phyloP scores from a whole-genome alignment of 805 yeast species.

The Spencermartinsiella europaea region DNA sequence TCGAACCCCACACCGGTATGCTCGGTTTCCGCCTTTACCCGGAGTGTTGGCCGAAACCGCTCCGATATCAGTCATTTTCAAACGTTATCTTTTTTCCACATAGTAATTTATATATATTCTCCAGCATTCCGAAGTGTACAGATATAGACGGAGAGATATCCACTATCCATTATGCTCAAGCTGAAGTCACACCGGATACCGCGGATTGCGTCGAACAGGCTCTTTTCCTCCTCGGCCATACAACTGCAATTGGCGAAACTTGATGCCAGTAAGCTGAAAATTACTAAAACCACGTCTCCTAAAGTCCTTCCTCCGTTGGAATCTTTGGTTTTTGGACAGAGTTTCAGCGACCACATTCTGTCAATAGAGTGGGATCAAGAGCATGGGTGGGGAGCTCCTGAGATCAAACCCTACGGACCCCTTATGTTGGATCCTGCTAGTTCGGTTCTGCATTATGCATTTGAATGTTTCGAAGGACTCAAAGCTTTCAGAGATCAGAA shows the following conservation, averaged over 20 bases:
- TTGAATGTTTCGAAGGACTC: slow-evolving; percentile 92
- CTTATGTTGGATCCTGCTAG: slow-evolving; percentile 79
- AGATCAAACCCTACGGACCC: slow-evolving; percentile 78
- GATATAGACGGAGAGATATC: too few species aligned
- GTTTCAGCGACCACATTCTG: slow-evolving; percentile 86
- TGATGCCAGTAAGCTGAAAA: slow-evolving; percentile 49
- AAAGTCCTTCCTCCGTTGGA: slow-evolving; percentile 55
- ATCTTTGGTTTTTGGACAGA: slow-evolving; percentile 61
- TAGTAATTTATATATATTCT: too few species aligned
- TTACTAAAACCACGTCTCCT: slow-evolving; percentile 46
- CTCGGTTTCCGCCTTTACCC: too few species aligned
- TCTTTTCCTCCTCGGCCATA: neutral
- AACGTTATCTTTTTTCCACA: too few species aligned
- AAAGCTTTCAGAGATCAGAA: slow-evolving; percentile 69
- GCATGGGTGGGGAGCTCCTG: slow-evolving; percentile 85
- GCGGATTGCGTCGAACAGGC: neutral
- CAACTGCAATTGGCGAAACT: slow-evolving; percentile 34
- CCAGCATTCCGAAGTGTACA: too few species aligned
- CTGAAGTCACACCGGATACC: too few species aligned
- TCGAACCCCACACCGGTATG: too few species aligned
- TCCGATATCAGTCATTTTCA: too few species aligned
- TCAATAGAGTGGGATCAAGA: slow-evolving; percentile 74
- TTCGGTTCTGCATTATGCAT: slow-evolving; percentile 89
- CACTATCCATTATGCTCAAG: too few species aligned
- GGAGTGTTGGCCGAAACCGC: too few species aligned